Percentiles rank a stretch among this genome's conserved stretches.
These are phyloP conservation scores for Neostapfia colusana DNA, from an alignment of 176 grass and related monocot species.

Conservation along the genomic window DNA sequence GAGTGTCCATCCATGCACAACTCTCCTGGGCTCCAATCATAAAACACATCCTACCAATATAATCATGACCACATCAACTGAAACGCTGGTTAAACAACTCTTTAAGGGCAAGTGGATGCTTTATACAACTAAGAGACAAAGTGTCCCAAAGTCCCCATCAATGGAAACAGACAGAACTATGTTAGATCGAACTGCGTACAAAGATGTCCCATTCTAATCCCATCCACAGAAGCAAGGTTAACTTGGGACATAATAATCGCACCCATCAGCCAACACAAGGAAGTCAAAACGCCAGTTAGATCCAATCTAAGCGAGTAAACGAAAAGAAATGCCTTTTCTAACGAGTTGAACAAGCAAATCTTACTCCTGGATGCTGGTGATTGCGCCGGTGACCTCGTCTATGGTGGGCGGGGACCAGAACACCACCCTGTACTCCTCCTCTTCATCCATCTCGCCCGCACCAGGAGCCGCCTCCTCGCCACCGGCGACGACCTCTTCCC, in stretches of 20 bases:
- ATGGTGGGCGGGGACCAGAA: constrained; percentile 63
- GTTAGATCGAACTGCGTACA: background rate
- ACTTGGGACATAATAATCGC: background rate
- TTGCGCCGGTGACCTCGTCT: constrained; percentile 71
- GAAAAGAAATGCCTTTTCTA: background rate
- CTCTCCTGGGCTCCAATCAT: background rate
- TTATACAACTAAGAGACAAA: background rate
- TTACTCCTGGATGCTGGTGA: constrained; percentile 78
- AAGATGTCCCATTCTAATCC: constrained; percentile 15
- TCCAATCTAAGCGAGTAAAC: constrained; percentile 11
- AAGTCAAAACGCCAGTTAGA: background rate
- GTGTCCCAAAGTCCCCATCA: background rate
- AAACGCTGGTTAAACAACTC: background rate
- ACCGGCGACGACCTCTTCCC: constrained; percentile 59
- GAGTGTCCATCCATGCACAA: background rate
- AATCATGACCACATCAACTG: background rate
- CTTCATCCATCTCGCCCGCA: constrained; percentile 12
- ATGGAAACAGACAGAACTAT: background rate
- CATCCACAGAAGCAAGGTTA: constrained; percentile 11
- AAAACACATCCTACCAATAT: constrained; percentile 18
- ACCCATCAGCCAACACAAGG: background rate
- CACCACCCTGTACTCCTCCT: constrained; percentile 46
- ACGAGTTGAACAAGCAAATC: constrained; percentile 15
- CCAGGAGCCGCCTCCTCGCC: background rate
- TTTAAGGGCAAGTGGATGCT: background rate